phyloP scores from a whole-genome alignment of 305 asterid genomes.

The Solanum chacoense region DNA sequence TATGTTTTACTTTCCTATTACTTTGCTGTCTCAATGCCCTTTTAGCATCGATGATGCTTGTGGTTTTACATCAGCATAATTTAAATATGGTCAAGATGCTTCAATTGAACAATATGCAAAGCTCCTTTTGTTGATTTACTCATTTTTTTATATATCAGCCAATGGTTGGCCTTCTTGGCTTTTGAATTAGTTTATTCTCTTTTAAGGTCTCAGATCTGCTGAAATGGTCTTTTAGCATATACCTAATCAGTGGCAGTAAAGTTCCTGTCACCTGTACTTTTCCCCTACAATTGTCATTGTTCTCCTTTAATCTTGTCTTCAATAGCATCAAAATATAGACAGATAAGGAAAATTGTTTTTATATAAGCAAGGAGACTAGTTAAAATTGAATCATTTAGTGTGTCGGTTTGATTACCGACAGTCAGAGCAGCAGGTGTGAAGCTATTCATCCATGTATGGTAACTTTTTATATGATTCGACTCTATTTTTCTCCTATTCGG shows the following conservation, averaged over 20 bases:
- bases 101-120: not conserved
- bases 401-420: not conserved
- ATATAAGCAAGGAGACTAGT: not conserved
- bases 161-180: not conserved
- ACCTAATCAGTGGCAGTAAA: not conserved
- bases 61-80: not conserved
- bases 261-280: not conserved
- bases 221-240: not conserved
- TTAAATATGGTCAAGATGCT: not conserved
- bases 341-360: not conserved
- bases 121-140: not conserved
- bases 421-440: not conserved
- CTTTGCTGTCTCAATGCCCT: not conserved
- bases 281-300: not conserved
- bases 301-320: not conserved
- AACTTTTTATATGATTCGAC: not conserved
- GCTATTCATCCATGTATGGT: not conserved
- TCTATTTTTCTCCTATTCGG: not conserved
- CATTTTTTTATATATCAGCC: not conserved
- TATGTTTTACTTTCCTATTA: constrained; percentile 8
- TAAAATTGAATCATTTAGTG: not conserved
- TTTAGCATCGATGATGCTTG: not conserved
- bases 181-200: not conserved
- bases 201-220: not conserved
- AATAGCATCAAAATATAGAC: not conserved